These are phyloP conservation scores for Colletotrichum chlorophyti DNA, from an alignment of 2,329 filamentous ascomycete species.

Conservation along the genomic window DNA sequence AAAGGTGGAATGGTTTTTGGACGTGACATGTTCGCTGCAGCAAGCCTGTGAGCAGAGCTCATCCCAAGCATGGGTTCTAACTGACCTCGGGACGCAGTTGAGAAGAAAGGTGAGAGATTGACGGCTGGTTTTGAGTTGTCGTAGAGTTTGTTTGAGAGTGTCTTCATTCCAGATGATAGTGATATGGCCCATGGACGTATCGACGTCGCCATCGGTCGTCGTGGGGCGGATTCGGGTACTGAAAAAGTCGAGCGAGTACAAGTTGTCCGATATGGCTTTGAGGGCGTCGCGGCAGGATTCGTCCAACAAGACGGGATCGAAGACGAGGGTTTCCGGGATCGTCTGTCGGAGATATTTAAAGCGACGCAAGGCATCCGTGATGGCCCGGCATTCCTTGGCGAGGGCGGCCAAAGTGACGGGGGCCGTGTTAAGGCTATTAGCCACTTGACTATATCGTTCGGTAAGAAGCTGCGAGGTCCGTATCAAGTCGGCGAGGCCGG, in stretches of 20 bases:
- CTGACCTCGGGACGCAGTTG: slow-evolving; percentile 26
- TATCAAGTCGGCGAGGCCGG: slow-evolving; percentile 19
- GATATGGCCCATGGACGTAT: slow-evolving; percentile 16
- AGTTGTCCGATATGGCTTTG: slow-evolving; percentile 9
- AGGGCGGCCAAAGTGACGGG: slow-evolving; percentile 31
- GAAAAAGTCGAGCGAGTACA: slow-evolving; percentile 17
- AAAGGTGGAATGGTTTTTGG: slow-evolving; percentile 25
- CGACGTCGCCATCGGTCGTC: slow-evolving; percentile 15
- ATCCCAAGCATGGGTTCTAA: background rate
- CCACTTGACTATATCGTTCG: slow-evolving; percentile 6
- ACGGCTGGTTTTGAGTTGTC: slow-evolving; percentile 16
- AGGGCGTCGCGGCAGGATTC: slow-evolving; percentile 21
- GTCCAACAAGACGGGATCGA: slow-evolving; percentile 19
- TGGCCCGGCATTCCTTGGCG: slow-evolving; percentile 29
- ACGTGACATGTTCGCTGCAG: slow-evolving; percentile 25
- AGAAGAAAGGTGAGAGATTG: slow-evolving; percentile 26
- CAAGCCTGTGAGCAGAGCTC: background rate
- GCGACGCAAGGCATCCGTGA: slow-evolving; percentile 19
- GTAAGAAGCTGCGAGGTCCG: slow-evolving; percentile 14
- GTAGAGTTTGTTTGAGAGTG: slow-evolving; percentile 14
- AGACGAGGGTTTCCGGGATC: slow-evolving; percentile 6
- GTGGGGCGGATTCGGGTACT: slow-evolving; percentile 19
- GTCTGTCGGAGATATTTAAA: slow-evolving; percentile 17
- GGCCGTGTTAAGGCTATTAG: slow-evolving; percentile 30
- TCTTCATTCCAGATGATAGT: slow-evolving; percentile 32